phyloP scores from a whole-genome alignment of 2,329 filamentous ascomycete genomes.

The Blastomyces gilchristii region DNA sequence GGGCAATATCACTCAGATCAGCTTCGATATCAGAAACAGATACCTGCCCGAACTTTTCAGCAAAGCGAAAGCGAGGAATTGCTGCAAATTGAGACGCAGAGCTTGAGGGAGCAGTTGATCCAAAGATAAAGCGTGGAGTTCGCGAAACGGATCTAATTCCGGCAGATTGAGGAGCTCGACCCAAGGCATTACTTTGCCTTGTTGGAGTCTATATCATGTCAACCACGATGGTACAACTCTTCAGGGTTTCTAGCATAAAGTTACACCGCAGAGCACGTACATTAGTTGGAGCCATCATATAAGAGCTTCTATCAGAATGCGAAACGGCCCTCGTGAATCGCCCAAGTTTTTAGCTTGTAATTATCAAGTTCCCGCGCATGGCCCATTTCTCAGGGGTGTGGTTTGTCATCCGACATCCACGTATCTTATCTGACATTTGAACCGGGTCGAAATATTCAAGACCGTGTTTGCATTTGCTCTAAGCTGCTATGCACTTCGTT shows the following conservation, averaged over 20 bases:
- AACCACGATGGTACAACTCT: neutral
- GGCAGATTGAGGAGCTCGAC: neutral
- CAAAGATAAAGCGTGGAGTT: constrained; percentile 15
- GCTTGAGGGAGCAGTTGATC: constrained; percentile 10
- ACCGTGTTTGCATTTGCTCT: no score
- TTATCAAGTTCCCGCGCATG: neutral
- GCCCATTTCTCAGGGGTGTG: neutral
- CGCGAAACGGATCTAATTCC: neutral
- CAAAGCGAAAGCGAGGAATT: constrained; percentile 16
- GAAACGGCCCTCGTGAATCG: no score
- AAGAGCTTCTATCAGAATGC: neutral
- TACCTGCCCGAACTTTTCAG: neutral
- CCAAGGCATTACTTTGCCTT: neutral
- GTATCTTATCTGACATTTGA: no score
- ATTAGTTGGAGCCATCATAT: neutral
- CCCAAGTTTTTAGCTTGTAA: neutral
- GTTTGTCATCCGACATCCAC: no score
- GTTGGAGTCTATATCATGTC: constrained; percentile 1
- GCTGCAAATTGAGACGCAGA: constrained; percentile 14
- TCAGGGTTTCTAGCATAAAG: neutral
- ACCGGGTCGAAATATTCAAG: no score
- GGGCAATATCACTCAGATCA: neutral
- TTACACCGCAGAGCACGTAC: neutral
- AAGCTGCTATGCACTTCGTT: no score
- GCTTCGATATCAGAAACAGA: constrained; percentile 7